phyloP scores from a whole-genome alignment of 2,329 filamentous ascomycete genomes.

The Chaetomiaceae sp. region DNA sequence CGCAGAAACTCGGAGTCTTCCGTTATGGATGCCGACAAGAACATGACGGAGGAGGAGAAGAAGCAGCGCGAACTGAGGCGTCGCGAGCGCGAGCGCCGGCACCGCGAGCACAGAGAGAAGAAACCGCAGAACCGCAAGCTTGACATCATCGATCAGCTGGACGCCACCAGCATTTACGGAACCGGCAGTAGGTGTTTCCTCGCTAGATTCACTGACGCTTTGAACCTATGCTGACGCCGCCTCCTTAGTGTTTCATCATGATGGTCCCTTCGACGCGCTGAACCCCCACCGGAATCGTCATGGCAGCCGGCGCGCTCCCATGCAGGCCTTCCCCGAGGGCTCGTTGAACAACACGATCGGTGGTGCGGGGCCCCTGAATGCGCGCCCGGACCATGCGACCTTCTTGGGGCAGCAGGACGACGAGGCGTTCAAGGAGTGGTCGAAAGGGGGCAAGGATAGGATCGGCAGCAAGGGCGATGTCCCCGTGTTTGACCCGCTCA shows the following conservation, averaged over 20 bases:
- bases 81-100: slow-evolving; percentile 45
- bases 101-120: slow-evolving; percentile 49
- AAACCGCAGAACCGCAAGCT: slow-evolving; percentile 50
- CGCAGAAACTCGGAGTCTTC: slow-evolving; percentile 79
- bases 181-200: slow-evolving; percentile 67
- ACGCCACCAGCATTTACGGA: slow-evolving; percentile 93
- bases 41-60: slow-evolving; percentile 53
- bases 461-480: slow-evolving; percentile 35
- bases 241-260: slow-evolving; percentile 84
- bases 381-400: slow-evolving; percentile 74
- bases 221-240: no score
- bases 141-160: slow-evolving; percentile 93
- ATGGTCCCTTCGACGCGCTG: slow-evolving; percentile 93
- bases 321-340: slow-evolving; percentile 92
- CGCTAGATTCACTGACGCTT: not conserved
- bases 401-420: slow-evolving; percentile 74
- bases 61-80: slow-evolving; percentile 44
- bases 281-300: slow-evolving; percentile 90
- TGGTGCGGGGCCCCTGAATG: slow-evolving; percentile 77
- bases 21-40: slow-evolving; percentile 49
- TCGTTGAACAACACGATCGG: slow-evolving; percentile 90
- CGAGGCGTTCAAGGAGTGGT: slow-evolving; percentile 84
- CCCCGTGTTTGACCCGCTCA: slow-evolving; percentile 61
- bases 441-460: slow-evolving; percentile 31
- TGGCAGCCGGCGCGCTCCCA: slow-evolving; percentile 75